Evolutionary conservation across 2,329 filamentous ascomycete genomes (phyloP).

Genomic region (Venturia asperata): DNA sequence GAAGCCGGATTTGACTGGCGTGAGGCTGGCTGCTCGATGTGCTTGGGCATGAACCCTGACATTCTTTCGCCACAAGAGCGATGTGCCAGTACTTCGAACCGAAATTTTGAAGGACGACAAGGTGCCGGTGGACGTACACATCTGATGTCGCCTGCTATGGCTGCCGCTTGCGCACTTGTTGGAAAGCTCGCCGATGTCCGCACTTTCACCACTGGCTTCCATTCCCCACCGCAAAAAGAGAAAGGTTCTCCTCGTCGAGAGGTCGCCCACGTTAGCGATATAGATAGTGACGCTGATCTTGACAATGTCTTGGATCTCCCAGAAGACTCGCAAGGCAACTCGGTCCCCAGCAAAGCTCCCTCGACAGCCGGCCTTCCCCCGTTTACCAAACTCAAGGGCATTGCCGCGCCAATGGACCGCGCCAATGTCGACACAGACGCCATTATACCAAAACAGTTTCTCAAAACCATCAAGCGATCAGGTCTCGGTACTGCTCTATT

Average conservation of each 20-base stretch:
- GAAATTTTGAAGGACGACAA: conserved; percentile 95
- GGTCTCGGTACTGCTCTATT: conserved; percentile 86
- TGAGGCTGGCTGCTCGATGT: conserved; percentile 98
- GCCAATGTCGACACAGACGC: conserved; percentile 97
- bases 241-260: conserved; percentile 52
- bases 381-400: conserved; percentile 76
- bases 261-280: conserved; percentile 51
- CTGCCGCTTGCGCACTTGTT: conserved; percentile 79
- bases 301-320: conserved; percentile 56
- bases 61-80: conserved; percentile 88
- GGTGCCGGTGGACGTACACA: conserved; percentile 87
- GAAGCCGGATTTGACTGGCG: conserved; percentile 97
- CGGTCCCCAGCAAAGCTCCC: conserved; percentile 43
- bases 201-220: conserved; percentile 54
- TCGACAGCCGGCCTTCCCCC: conserved; percentile 63
- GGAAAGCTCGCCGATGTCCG: conserved; percentile 91
- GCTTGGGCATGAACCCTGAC: conserved; percentile 97
- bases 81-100: conserved; percentile 91
- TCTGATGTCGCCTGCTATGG: conserved; percentile 95
- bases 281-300: conserved; percentile 55
- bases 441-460: conserved; percentile 98
- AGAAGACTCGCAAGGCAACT: conserved; percentile 63
- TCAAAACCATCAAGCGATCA: conserved; percentile 98
- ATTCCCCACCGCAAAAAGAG: conserved; percentile 31
- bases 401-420: conserved; percentile 79